Conservation (phyloP, 345 rosid genomes). For the Erodium maritimum region DNA sequence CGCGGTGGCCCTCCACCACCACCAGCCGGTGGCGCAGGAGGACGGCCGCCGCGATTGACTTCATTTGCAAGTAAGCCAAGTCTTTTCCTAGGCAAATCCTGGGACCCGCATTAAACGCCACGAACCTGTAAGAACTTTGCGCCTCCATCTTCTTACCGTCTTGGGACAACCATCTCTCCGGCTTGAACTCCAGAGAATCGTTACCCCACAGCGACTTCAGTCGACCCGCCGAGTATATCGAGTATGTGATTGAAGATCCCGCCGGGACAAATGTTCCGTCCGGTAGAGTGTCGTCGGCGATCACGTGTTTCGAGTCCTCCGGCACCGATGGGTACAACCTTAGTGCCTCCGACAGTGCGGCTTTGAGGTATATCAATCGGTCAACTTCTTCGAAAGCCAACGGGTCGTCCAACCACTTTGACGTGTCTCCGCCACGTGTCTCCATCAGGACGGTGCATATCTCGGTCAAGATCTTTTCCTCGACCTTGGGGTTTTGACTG, state of each 20-base stretch:
- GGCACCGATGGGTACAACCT: constrained; percentile 72
- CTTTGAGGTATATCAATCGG: constrained; percentile 48
- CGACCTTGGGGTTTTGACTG: constrained; percentile 36
- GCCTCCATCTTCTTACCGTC: constrained; percentile 17
- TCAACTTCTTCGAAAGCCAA: constrained; percentile 52
- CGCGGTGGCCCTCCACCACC: constrained; percentile 44
- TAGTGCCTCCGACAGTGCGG: constrained; percentile 61
- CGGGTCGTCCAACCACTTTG: constrained; percentile 43
- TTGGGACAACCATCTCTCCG: constrained; percentile 51
- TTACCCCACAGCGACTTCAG: constrained; percentile 62
- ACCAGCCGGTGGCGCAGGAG: constrained; percentile 43
- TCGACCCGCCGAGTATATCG: constrained; percentile 56
- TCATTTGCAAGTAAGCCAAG: constrained; percentile 63
- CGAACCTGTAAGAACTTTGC: constrained; percentile 39
- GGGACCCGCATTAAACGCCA: constrained; percentile 72
- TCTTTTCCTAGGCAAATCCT: constrained; percentile 61
- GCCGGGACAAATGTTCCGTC: constrained; percentile 54
- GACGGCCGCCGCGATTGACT: constrained; percentile 56
- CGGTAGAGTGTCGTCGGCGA: constrained; percentile 46
- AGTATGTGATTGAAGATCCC: constrained; percentile 56
- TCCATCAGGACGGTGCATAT: constrained; percentile 41
- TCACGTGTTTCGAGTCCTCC: constrained; percentile 55
- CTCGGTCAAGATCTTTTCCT: constrained; percentile 47
- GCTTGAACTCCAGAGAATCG: constrained; percentile 50
- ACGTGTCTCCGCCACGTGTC: constrained; percentile 37